Evolutionary conservation across 495 filamentous ascomycete species (phyloP).

Genomic region (Aspergillus bertholletiae): DNA sequence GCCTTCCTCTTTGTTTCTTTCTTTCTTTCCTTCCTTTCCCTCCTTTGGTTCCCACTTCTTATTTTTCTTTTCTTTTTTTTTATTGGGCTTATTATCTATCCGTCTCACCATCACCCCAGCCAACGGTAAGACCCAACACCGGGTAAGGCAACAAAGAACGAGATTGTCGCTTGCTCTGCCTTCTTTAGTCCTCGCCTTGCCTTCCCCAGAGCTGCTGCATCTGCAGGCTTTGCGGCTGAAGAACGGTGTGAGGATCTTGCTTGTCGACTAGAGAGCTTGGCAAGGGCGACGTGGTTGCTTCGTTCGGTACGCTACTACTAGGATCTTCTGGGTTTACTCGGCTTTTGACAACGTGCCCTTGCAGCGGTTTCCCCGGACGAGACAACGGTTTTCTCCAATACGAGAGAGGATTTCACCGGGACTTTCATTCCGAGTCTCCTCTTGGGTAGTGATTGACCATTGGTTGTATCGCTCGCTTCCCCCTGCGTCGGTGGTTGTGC

Average conservation of each 20-base stretch:
- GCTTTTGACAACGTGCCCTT: slow-evolving; percentile 8
- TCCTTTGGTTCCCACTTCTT: neutral
- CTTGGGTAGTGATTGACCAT: neutral
- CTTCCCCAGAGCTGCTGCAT: neutral
- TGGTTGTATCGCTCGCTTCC: neutral
- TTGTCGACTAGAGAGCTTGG: neutral
- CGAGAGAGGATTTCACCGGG: neutral
- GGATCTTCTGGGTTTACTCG: neutral
- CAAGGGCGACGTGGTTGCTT: slow-evolving; percentile 1
- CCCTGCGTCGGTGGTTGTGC: slow-evolving; percentile 11
- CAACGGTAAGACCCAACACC: neutral
- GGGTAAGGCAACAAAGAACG: neutral
- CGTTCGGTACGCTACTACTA: neutral
- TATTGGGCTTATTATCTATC: no score
- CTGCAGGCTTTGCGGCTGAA: slow-evolving; percentile 10
- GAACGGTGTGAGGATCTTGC: neutral
- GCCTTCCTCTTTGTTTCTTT: neutral
- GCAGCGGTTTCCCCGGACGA: slow-evolving; percentile 6
- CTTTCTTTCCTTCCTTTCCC: neutral
- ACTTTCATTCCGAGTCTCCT: neutral
- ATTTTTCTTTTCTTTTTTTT: slow-evolving; percentile 1
- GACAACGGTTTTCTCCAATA: neutral
- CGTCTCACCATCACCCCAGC: neutral
- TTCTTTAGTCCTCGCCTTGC: neutral
- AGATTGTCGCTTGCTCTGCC: neutral